These are phyloP conservation scores for Ceriops zippeliana DNA, from an alignment of 345 rosid genomes.

Conservation along the genomic window DNA sequence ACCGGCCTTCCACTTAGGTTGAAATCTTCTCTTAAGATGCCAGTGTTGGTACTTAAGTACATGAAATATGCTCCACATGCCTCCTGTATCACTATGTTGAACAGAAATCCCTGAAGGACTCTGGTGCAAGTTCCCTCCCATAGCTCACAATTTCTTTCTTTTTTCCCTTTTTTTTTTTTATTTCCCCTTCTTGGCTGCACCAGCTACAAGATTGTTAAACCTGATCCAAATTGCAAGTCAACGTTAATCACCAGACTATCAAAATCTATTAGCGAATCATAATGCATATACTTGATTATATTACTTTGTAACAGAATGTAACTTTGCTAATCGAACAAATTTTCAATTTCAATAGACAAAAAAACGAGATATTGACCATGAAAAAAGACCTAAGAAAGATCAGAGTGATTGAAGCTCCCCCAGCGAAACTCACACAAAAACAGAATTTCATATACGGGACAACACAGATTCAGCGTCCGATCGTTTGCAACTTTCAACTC, in stretches of 20 bases:
- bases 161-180: not conserved
- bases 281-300: not conserved
- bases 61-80: slow-evolving; percentile 68
- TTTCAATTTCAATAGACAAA: too few relatives aligned
- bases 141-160: slow-evolving; percentile 8
- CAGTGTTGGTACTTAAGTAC: slow-evolving; percentile 58
- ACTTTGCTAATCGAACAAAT: too few relatives aligned
- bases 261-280: not conserved
- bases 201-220: slow-evolving; percentile 26
- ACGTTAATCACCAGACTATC: not conserved
- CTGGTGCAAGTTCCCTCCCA: slow-evolving; percentile 48
- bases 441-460: too few relatives aligned
- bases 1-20: slow-evolving; percentile 27
- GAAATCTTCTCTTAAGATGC: slow-evolving; percentile 68
- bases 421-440: too few relatives aligned
- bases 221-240: slow-evolving; percentile 22
- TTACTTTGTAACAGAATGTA: too few relatives aligned
- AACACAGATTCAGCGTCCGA: too few relatives aligned
- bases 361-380: too few relatives aligned
- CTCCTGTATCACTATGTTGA: slow-evolving; percentile 42
- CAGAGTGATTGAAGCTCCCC: too few relatives aligned
- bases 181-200: not conserved
- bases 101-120: slow-evolving; percentile 26
- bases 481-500: too few relatives aligned
- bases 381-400: too few relatives aligned